phyloP scores from a whole-genome alignment of 179 eudicot genomes.

The Amaranthus tricolor region DNA sequence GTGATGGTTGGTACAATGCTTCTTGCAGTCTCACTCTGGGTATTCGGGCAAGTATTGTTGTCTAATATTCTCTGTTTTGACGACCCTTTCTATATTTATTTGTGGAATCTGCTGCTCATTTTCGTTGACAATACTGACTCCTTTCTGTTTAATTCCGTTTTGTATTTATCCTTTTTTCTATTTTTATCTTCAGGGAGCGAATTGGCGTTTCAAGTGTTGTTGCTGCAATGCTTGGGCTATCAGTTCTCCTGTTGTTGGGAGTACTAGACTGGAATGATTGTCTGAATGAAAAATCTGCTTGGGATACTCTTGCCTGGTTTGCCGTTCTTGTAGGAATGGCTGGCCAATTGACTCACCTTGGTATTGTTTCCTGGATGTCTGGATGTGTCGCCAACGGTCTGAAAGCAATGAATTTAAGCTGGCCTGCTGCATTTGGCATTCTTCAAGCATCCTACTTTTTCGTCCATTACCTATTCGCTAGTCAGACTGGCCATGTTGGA shows the following conservation, averaged over 20 bases:
- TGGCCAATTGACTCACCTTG: conserved; percentile 70
- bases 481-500: conserved; percentile 84
- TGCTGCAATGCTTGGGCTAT: conserved; percentile 78
- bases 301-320: conserved; percentile 89
- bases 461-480: conserved; percentile 73
- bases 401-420: conserved; percentile 56
- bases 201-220: conserved; percentile 74
- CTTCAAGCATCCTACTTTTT: conserved; percentile 70
- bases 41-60: conserved; percentile 53
- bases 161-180: neutral
- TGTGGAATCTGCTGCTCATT: neutral
- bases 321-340: conserved; percentile 82
- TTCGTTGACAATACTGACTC: neutral
- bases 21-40: conserved; percentile 76
- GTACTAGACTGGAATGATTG: conserved; percentile 78
- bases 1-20: conserved; percentile 74
- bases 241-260: conserved; percentile 60
- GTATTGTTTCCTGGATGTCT: conserved; percentile 73
- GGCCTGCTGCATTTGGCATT: conserved; percentile 67
- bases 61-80: neutral
- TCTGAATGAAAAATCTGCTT: conserved; percentile 69
- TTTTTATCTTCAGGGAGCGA: conserved; percentile 39
- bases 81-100: neutral
- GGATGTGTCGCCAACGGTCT: conserved; percentile 53
- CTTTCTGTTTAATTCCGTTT: neutral